Percentiles rank a stretch among this genome's conserved stretches.
Evolutionary conservation across 31 red algal species (phyloP).

Genomic region (Asparagopsis taxiformis): DNA sequence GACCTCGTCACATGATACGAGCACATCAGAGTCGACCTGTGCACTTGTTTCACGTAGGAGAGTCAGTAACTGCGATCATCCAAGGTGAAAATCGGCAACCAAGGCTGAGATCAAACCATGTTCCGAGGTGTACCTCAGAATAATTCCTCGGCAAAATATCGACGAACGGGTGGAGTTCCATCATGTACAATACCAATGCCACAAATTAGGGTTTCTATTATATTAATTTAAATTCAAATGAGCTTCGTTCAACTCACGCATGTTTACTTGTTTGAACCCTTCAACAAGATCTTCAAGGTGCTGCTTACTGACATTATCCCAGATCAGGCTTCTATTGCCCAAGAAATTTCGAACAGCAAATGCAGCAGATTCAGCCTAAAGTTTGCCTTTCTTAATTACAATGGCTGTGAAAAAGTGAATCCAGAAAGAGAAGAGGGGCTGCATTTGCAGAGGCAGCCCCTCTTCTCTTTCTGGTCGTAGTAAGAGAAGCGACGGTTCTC

Average conservation of each 20-base stretch:
- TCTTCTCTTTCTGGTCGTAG: constrained; percentile 32
- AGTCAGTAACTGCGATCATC: constrained; percentile 12
- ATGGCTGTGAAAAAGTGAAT: too few relatives aligned
- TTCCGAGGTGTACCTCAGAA: too few relatives aligned
- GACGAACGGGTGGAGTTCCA: constrained; percentile 16
- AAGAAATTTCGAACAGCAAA: constrained; percentile 33
- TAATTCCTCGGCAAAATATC: constrained; percentile 52
- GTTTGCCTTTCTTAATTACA: constrained; percentile 28
- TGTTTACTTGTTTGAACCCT: constrained; percentile 7
- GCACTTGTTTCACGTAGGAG: constrained; percentile 33
- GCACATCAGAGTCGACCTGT: constrained; percentile 32
- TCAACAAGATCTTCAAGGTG: constrained; percentile 38
- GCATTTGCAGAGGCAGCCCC: constrained; percentile 34
- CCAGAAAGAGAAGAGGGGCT: constrained; percentile 61
- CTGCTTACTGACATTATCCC: constrained; percentile 47
- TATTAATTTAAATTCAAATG: constrained; percentile 13
- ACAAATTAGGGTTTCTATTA: constrained; percentile 19
- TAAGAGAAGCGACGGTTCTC: constrained; percentile 30
- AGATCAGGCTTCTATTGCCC: constrained; percentile 20
- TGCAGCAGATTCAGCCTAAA: constrained; percentile 22
- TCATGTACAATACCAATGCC: constrained; percentile 50
- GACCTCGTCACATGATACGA: constrained; percentile 36
- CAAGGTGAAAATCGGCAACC: constrained; percentile 40
- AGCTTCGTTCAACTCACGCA: constrained; percentile 5
- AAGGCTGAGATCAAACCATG: constrained; percentile 25